Evolutionary conservation across 768 basidiomycete species (phyloP).

Genomic region (Harrya chromipes): DNA sequence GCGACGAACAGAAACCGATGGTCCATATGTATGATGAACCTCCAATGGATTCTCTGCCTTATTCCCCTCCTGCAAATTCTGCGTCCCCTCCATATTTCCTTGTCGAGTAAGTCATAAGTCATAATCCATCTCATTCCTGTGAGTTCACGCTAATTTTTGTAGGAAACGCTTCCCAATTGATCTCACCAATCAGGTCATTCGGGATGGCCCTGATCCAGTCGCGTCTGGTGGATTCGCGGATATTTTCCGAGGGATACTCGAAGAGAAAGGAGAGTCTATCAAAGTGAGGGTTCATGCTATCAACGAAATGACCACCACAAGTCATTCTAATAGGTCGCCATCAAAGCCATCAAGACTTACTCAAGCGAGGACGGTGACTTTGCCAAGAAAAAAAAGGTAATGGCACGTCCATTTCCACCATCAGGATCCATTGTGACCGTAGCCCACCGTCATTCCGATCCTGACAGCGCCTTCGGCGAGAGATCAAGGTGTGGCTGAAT

Average conservation of each 20-base stretch:
- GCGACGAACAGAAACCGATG: slow-evolving; percentile 13
- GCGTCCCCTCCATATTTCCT: slow-evolving; percentile 21
- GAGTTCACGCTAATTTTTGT: not conserved
- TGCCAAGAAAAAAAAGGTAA: no score
- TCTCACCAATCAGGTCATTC: not conserved
- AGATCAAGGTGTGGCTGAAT: slow-evolving; percentile 22
- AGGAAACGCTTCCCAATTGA: not conserved
- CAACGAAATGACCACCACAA: no score
- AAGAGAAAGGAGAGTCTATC: not conserved
- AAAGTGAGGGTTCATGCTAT: not conserved
- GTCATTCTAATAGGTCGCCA: not conserved
- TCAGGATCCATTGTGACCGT: no score
- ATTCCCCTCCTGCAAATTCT: slow-evolving; percentile 23
- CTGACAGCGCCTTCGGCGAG: slow-evolving; percentile 18
- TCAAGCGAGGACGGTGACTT: no score
- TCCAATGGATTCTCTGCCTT: slow-evolving; percentile 33
- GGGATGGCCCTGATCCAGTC: not conserved
- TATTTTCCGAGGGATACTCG: not conserved
- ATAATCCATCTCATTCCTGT: not conserved
- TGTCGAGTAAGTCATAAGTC: not conserved
- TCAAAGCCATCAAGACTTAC: no score
- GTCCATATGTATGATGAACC: slow-evolving; percentile 15
- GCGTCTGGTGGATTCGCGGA: slow-evolving; percentile 1
- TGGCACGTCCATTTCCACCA: no score
- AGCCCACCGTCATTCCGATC: not conserved